Percentiles rank a stretch among this genome's conserved stretches.
phyloP scores from a whole-genome alignment of 2,329 filamentous ascomycete genomes.

The Colletotrichum sp. region DNA sequence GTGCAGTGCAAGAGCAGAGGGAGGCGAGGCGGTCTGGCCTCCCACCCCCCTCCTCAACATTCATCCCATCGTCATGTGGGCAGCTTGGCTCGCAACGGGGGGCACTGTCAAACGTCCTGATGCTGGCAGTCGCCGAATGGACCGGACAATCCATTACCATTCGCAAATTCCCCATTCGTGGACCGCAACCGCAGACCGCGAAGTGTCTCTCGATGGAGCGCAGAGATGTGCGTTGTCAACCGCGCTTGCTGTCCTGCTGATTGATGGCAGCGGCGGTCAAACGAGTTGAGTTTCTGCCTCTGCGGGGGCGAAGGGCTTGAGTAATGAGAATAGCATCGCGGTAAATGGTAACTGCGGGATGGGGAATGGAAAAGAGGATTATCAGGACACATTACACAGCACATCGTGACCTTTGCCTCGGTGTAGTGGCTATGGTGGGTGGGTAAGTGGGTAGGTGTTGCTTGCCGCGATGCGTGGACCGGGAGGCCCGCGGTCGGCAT shows the following conservation, averaged over 20 bases:
- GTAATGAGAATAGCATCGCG: neutral
- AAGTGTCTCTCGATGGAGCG: neutral
- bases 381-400: neutral
- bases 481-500: neutral
- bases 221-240: neutral
- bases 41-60: neutral
- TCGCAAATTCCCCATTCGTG: conserved; percentile 21
- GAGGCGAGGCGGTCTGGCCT: conserved; percentile 8
- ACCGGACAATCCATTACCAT: conserved; percentile 17
- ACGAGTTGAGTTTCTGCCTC: neutral
- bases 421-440: neutral
- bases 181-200: neutral
- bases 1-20: neutral
- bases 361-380: neutral
- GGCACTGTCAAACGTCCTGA: neutral
- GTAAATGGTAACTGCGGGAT: neutral
- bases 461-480: neutral
- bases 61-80: conserved; percentile 15
- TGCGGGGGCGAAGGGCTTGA: neutral
- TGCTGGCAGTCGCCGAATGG: neutral
- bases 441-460: neutral
- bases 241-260: neutral
- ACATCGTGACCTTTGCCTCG: neutral
- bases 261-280: neutral
- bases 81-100: neutral